Conservation (phyloP, 768 basidiomycete species). For the Rhizopogon vinicolor region DNA sequence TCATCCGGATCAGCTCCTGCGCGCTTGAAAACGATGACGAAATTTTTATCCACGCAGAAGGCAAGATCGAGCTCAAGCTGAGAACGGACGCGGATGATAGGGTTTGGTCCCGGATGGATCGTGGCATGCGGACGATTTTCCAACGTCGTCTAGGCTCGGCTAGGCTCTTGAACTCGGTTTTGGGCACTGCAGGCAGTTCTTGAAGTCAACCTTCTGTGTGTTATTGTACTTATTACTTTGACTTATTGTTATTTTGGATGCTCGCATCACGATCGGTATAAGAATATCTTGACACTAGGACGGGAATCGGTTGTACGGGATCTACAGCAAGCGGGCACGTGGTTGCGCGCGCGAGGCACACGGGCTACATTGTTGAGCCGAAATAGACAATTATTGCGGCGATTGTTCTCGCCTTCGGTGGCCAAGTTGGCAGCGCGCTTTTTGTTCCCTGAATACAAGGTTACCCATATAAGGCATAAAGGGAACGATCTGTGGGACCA, state of each 20-base stretch:
- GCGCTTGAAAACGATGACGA: slow-evolving; percentile 24
- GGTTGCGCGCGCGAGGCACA: neutral
- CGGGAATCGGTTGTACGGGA: neutral
- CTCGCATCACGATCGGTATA: neutral
- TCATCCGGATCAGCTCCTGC: slow-evolving; percentile 15
- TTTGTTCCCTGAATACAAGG: slow-evolving; percentile 27
- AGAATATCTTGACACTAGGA: neutral
- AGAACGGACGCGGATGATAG: slow-evolving; percentile 10
- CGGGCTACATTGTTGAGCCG: slow-evolving; percentile 2
- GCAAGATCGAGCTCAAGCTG: slow-evolving; percentile 17
- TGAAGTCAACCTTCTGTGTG: neutral
- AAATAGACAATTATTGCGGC: neutral
- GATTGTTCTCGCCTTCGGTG: slow-evolving; percentile 1
- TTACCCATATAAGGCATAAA: slow-evolving; percentile 27
- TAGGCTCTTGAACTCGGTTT: neutral
- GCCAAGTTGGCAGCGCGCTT: neutral
- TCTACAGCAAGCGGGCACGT: too few species aligned
- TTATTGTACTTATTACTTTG: neutral
- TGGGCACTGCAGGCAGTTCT: neutral
- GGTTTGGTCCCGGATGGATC: slow-evolving; percentile 18
- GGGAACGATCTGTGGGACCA: slow-evolving; percentile 4
- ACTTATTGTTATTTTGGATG: neutral
- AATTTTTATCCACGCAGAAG: slow-evolving; percentile 23
- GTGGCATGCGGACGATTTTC: slow-evolving; percentile 26
- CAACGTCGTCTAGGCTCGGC: neutral